Conservation (phyloP, 257 asterid genomes). For the Agastache rugosa region DNA sequence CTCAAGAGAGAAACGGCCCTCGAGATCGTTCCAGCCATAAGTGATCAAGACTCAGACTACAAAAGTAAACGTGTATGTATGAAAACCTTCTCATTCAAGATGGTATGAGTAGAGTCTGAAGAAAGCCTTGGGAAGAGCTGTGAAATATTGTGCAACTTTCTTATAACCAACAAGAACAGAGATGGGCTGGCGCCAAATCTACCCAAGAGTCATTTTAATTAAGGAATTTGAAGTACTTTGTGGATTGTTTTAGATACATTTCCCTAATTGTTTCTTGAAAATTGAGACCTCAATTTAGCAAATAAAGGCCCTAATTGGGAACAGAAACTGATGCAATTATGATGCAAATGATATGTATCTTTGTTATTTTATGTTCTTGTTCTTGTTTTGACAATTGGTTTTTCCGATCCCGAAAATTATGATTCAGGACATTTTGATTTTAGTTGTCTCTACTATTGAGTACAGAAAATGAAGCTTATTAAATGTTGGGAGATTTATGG, state of each 20-base stretch:
- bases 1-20: slow-evolving; percentile 38
- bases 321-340: slow-evolving; percentile 2
- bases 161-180: not conserved
- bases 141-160: slow-evolving; percentile 2
- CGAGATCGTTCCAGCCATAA: slow-evolving; percentile 43
- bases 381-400: not conserved
- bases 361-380: slow-evolving; percentile 1
- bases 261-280: slow-evolving; percentile 6
- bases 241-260: slow-evolving; percentile 10
- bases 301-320: slow-evolving; percentile 27
- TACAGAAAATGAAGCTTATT: too few relatives aligned
- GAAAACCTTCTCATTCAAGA: not conserved
- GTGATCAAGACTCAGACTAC: slow-evolving; percentile 35
- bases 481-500: too few relatives aligned
- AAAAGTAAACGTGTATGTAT: not conserved
- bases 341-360: slow-evolving; percentile 1
- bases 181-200: not conserved
- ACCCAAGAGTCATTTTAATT: not conserved
- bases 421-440: too few relatives aligned
- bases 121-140: slow-evolving; percentile 22
- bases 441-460: too few relatives aligned
- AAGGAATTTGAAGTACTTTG: slow-evolving; percentile 15
- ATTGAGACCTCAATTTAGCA: slow-evolving; percentile 4
- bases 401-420: too few relatives aligned
- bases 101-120: slow-evolving; percentile 5